Evolutionary conservation across 2,329 filamentous ascomycete species (phyloP), one percentile per base, ranked within the genome.

Genomic region (Scedosporium aurantiacum): DNA sequence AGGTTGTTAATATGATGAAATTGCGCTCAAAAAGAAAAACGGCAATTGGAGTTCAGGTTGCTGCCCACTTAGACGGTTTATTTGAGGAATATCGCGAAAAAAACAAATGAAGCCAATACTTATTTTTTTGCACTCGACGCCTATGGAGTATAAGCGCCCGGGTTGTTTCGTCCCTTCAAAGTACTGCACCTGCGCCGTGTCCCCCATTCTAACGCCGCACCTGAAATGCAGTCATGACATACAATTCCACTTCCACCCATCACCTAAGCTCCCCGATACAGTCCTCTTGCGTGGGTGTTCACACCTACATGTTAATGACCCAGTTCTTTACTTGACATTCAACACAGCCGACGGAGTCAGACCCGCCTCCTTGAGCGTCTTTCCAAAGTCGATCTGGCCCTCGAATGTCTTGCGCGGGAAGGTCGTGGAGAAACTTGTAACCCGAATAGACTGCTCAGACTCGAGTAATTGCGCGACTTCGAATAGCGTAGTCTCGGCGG

Each of bases 311-410:
- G 37, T 14, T 7, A 21, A n/a, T n/a, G 23, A 45, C 23, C 18
- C 21, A 10, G 43, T n/a, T 47, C 10, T 27, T 66, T 76, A 86
- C 67, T 83, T 82, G 32, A 95, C 85, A 68, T 96, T 86, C 67
- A 99, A 77, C 56, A 90, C 92, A n/a, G 92, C 91, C 64, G 90
- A 96, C 5, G 94, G 94, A 3, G 93, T 86, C 63, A 97, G 76
- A 0, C 92, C 93, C 16, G 93, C 89, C 74, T 99, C 94, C 76
- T 95, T 95, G 61, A 99, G 75, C 4, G 92, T 94, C 81, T 94
- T 88, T 41, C 90, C 90, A 69, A 97, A 91, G 71, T 96, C 94
- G 6, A 82, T 67, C 65, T 79, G 72, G 21, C 79, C 87, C 72
- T 78, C 76, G 65, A 88, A 97, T 0, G 85, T 83, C 79, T 97